Conservation (phyloP, 1,284 basidiomycete species). For the Malassezia obtusa region DNA sequence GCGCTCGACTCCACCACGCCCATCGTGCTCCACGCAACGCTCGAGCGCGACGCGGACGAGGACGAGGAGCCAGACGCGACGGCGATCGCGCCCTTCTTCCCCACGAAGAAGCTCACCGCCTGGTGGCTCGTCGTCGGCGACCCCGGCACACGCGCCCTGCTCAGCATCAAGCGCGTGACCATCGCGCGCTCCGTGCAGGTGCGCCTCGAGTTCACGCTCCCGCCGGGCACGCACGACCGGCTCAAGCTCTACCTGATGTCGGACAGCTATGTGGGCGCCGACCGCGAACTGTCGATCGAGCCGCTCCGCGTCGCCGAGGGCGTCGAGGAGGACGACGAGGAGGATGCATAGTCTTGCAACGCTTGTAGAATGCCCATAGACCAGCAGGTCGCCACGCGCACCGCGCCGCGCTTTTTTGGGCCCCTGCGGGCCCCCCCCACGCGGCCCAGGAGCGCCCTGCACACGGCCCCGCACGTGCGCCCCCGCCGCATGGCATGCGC, state of each 20-base stretch:
- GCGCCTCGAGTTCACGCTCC: conserved; percentile 71
- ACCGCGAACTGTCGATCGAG: conserved; percentile 35
- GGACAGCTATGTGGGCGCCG: conserved; percentile 60
- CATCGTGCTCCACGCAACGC: conserved; percentile 67
- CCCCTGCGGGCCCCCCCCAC: not conserved
- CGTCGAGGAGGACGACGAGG: conserved; percentile 28
- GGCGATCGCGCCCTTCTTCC: conserved; percentile 85
- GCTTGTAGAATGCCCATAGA: no score
- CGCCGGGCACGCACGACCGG: conserved; percentile 64
- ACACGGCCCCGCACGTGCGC: no score
- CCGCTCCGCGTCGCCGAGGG: conserved; percentile 34
- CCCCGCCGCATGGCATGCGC: no score
- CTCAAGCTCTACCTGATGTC: conserved; percentile 85
- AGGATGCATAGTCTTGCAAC: no score
- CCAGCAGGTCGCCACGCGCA: conserved; percentile 10
- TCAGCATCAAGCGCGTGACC: conserved; percentile 91
- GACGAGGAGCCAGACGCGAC: conserved; percentile 54
- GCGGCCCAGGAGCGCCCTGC: no score
- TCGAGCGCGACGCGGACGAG: conserved; percentile 77
- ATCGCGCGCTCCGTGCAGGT: conserved; percentile 60
- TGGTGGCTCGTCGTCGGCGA: conserved; percentile 97
- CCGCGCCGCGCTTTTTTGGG: no score
- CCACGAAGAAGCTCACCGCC: conserved; percentile 76
- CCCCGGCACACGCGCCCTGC: conserved; percentile 59
- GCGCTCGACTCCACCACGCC: conserved; percentile 74